A percentile compares a stretch with the other conserved stretches of the same genome.
Evolutionary conservation across 1,284 basidiomycete species (phyloP).

Genomic region (Ceratobasidium sp.): DNA sequence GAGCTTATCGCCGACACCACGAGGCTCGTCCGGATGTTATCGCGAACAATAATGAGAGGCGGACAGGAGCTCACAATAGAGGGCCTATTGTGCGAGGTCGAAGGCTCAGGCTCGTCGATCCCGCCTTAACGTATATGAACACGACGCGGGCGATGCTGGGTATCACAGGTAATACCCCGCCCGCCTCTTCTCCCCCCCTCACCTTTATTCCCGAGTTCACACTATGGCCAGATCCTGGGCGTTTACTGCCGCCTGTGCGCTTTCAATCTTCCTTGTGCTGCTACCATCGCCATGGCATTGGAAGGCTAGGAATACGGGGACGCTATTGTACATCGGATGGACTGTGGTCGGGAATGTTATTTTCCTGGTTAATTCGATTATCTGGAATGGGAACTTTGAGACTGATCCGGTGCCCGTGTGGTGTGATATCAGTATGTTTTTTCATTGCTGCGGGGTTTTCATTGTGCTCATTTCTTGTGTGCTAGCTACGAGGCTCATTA

Average conservation of each 20-base stretch:
- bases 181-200: background rate
- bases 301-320: constrained; percentile 72
- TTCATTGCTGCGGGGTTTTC: constrained; percentile 1
- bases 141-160: background rate
- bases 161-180: background rate
- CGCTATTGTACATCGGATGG: constrained; percentile 76
- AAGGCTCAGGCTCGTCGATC: constrained; percentile 9
- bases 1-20: constrained; percentile 10
- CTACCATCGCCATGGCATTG: constrained; percentile 74
- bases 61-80: constrained; percentile 15
- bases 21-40: constrained; percentile 10
- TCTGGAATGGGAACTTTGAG: constrained; percentile 72
- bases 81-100: constrained; percentile 20
- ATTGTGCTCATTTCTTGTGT: background rate
- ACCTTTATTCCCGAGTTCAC: background rate
- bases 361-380: constrained; percentile 70
- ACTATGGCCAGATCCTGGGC: constrained; percentile 25
- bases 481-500: constrained; percentile 52
- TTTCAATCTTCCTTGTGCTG: constrained; percentile 65
- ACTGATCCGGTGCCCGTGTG: constrained; percentile 71
- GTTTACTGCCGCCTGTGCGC: constrained; percentile 56
- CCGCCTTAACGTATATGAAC: background rate
- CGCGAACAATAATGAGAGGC: constrained; percentile 5
- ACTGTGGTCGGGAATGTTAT: constrained; percentile 68
- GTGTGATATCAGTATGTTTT: constrained; percentile 67